Conservation (phyloP, 1,284 basidiomycete species). For the Apiotrichum sp. region DNA sequence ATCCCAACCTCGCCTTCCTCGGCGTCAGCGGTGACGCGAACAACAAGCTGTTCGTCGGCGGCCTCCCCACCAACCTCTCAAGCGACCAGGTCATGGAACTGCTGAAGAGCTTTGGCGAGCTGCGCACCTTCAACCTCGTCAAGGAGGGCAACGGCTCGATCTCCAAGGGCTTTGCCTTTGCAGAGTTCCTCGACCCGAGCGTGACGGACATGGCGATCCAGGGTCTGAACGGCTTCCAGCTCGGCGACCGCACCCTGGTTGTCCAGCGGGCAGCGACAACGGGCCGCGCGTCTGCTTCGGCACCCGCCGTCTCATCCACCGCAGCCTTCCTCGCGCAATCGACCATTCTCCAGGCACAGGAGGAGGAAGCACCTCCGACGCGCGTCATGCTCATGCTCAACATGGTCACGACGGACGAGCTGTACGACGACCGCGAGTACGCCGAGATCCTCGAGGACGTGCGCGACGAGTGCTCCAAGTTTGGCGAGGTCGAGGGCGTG, state of each 20-base stretch:
- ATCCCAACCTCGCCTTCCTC: constrained; percentile 67
- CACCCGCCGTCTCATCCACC: constrained; percentile 32
- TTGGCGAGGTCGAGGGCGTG: constrained; percentile 75
- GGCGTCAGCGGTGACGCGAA: constrained; percentile 95
- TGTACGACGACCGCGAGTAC: constrained; percentile 86
- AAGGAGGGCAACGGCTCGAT: constrained; percentile 71
- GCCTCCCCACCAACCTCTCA: constrained; percentile 86
- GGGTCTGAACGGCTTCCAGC: constrained; percentile 93
- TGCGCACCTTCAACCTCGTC: constrained; percentile 96
- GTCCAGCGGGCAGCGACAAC: constrained; percentile 74
- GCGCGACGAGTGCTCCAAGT: constrained; percentile 81
- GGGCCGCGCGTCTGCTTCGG: constrained; percentile 32
- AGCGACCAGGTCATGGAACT: constrained; percentile 98
- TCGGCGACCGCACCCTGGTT: constrained; percentile 92
- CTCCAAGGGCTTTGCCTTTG: constrained; percentile 99
- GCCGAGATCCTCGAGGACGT: constrained; percentile 91
- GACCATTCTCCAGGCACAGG: constrained; percentile 63
- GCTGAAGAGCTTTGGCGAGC: constrained; percentile 92
- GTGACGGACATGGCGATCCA: constrained; percentile 95
- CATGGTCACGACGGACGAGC: constrained; percentile 95
- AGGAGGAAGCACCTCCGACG: constrained; percentile 52
- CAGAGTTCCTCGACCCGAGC: constrained; percentile 85
- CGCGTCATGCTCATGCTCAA: constrained; percentile 95
- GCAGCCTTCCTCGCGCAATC: constrained; percentile 55
- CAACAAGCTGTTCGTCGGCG: constrained; percentile 97